Evolutionary conservation across 768 basidiomycete species (phyloP).

Genomic region (Pulveroboletus sp.): DNA sequence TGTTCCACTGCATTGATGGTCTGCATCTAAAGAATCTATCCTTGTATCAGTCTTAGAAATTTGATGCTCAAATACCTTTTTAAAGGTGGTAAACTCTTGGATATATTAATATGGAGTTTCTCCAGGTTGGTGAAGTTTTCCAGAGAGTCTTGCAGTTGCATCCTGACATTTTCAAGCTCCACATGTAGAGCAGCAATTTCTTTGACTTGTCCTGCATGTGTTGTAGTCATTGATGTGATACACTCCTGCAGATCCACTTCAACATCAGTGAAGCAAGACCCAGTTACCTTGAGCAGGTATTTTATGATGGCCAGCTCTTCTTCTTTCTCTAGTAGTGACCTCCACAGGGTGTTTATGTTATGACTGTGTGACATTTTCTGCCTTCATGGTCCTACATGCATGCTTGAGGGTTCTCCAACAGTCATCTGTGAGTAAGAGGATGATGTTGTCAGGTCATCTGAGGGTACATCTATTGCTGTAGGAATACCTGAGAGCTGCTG

Average conservation of each 20-base stretch:
- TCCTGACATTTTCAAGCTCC: constrained; percentile 25
- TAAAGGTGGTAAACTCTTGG: constrained; percentile 22
- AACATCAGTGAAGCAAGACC: constrained; percentile 31
- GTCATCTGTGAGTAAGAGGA: neutral
- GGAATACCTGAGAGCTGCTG: constrained; percentile 9
- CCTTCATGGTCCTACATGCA: neutral
- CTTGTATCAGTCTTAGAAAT: constrained; percentile 25
- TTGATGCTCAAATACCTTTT: constrained; percentile 30
- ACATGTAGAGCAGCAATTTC: constrained; percentile 20
- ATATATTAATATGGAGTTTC: constrained; percentile 21
- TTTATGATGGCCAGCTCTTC: constrained; percentile 35
- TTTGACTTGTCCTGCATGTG: constrained; percentile 7
- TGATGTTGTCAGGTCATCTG: neutral
- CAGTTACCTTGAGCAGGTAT: constrained; percentile 30
- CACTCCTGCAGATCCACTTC: constrained; percentile 32
- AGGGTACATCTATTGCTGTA: neutral
- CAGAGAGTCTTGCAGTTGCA: constrained; percentile 19
- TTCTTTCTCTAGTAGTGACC: constrained; percentile 33
- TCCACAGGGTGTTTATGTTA: constrained; percentile 36
- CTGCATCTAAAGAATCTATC: constrained; percentile 27
- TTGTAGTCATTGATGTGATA: constrained; percentile 18
- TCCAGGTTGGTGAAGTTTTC: constrained; percentile 27
- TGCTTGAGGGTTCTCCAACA: constrained; percentile 2
- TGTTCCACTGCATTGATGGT: constrained; percentile 14
- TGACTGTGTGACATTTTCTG: constrained; percentile 4